Conservation (phyloP, 352 stramenopile species). For the Pythium myriotylum region DNA sequence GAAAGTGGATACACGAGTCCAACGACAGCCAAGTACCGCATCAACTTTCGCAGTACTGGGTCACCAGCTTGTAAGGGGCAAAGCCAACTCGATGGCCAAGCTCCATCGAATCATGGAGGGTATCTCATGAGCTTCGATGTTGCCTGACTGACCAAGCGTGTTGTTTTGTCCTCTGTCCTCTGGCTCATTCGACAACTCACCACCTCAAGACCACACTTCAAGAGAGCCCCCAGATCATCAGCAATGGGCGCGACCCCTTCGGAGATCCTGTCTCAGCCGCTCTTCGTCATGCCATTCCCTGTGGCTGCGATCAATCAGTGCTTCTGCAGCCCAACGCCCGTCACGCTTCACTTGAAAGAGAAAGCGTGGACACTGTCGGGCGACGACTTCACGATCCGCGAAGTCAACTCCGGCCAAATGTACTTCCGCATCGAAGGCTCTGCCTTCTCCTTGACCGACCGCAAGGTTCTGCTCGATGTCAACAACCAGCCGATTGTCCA, state of each 20-base stretch:
- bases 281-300: constrained; percentile 10
- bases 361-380: constrained; percentile 28
- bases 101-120: no score
- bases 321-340: constrained; percentile 19
- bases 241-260: constrained; percentile 5
- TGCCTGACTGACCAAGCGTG: no score
- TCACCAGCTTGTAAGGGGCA: no score
- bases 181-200: constrained; percentile 3
- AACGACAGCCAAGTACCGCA: no score
- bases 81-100: no score
- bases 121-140: no score
- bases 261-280: constrained; percentile 10
- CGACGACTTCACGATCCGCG: constrained; percentile 35
- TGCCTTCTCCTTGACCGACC: constrained; percentile 21
- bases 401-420: constrained; percentile 15
- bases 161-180: constrained; percentile 4
- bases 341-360: constrained; percentile 34
- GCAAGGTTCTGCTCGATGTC: constrained; percentile 33
- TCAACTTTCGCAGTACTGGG: no score
- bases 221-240: neutral
- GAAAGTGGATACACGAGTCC: no score
- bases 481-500: constrained; percentile 23
- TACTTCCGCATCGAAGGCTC: constrained; percentile 31
- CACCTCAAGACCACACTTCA: neutral
- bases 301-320: constrained; percentile 20